Conservation (phyloP, 2,329 filamentous ascomycete genomes). For the Hypoxylon sp. region DNA sequence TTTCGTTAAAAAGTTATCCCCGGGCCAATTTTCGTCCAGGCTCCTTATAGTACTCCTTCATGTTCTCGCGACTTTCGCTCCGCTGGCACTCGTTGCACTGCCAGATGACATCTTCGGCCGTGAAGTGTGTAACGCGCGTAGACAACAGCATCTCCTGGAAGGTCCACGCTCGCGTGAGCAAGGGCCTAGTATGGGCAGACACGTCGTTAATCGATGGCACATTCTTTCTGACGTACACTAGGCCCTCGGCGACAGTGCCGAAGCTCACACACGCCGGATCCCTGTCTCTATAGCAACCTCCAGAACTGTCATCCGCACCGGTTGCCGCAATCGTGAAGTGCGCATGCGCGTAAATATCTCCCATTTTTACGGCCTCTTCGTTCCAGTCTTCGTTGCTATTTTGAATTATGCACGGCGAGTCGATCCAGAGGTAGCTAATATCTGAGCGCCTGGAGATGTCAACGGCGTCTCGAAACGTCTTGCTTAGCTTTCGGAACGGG, state of each 20-base stretch:
- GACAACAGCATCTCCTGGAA: conserved; percentile 44
- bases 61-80: conserved; percentile 33
- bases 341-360: conserved; percentile 19
- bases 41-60: neutral
- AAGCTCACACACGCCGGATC: conserved; percentile 2
- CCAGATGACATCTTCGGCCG: conserved; percentile 38
- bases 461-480: conserved; percentile 29
- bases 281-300: conserved; percentile 21
- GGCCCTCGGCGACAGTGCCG: neutral
- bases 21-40: conserved; percentile 1
- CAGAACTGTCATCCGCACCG: conserved; percentile 19
- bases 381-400: conserved; percentile 27
- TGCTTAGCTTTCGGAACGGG: conserved; percentile 14
- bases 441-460: conserved; percentile 20
- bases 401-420: conserved; percentile 2
- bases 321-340: conserved; percentile 29
- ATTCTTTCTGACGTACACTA: neutral
- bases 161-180: conserved; percentile 42
- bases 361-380: conserved; percentile 25
- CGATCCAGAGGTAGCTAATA: conserved; percentile 22
- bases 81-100: conserved; percentile 31
- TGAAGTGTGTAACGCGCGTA: conserved; percentile 38
- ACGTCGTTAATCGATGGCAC: neutral
- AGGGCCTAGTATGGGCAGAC: conserved; percentile 11
- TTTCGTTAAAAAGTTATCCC: neutral